Evolutionary conservation across 495 filamentous ascomycete genomes (phyloP), one percentile per base, ranked within the genome.

Genomic region (Hypoxylon trugodes): DNA sequence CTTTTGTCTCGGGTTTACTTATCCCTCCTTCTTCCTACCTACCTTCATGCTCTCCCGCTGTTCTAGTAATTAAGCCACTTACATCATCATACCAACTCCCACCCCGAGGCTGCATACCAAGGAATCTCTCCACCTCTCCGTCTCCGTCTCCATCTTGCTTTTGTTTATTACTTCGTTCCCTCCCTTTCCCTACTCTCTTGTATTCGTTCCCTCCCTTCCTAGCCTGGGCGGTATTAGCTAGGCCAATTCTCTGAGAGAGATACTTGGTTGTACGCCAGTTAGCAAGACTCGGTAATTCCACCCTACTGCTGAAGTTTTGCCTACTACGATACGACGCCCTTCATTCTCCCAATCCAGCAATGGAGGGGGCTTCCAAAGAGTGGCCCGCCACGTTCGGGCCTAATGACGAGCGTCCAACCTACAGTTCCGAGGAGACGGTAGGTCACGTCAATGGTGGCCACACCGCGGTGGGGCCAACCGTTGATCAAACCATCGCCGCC

Each of bases 381-480:
- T 66, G 63, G 63, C 36, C 63, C 41, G 12, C 53, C 41, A 59
- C 61, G 8, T 59, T 65, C 36, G 62, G 62, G 22, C 22, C 55
- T 13, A 61, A 49, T 6, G 57, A 67, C 7, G 64, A 67, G 10
- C 52, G 42, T 42, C 64, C 64, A 35, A 67, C 64, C 15, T 62
- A 67, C 28, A 67, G 64, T 41, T 67, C 64, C 53, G 64, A 67
- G 33, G 64, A 67, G 52, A 67, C 64, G 22, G 64, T 67, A 7
- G 64, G 64, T 19, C 33, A 67, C 43, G 57, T 33, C 51, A 52
- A 61, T 15, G 63, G 51, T 12, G 57, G 33, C 3, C 50, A 13
- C 13, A 42, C 38, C n/a, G 48, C 32, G 19, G 38, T 56, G 21
- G 59, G 55, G 6, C 50, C 68, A 24, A 55, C 53, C 6, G 42